A percentile compares a stretch with the other conserved stretches of the same genome.
Conservation (phyloP, 495 filamentous ascomycete genomes). For the Astrothelium macrocarpum region DNA sequence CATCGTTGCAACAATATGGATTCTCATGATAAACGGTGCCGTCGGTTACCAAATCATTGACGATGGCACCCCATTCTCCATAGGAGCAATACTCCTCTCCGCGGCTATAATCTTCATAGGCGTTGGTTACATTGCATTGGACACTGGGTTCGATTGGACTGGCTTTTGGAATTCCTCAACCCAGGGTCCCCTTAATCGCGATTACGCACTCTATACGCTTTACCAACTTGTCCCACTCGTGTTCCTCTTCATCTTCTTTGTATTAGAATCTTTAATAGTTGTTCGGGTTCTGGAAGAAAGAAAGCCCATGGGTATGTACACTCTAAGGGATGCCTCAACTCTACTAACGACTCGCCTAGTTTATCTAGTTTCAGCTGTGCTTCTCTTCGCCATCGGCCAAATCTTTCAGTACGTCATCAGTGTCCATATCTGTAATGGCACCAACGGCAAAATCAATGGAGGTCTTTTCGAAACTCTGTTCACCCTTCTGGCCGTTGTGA, state of each 20-base stretch:
- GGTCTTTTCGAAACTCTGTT: slow-evolving; percentile 90
- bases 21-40: slow-evolving; percentile 82
- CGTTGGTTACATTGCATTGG: slow-evolving; percentile 89
- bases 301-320: slow-evolving; percentile 67
- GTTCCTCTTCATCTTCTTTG: slow-evolving; percentile 75
- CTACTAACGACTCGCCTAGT: slow-evolving; percentile 40
- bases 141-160: slow-evolving; percentile 85
- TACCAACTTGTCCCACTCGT: slow-evolving; percentile 86
- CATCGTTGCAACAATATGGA: slow-evolving; percentile 81
- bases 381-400: slow-evolving; percentile 85
- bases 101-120: slow-evolving; percentile 69
- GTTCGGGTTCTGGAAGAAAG: slow-evolving; percentile 74
- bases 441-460: slow-evolving; percentile 78
- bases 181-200: slow-evolving; percentile 46
- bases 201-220: slow-evolving; percentile 83
- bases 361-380: slow-evolving; percentile 59
- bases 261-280: slow-evolving; percentile 74
- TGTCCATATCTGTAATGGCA: slow-evolving; percentile 75
- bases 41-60: slow-evolving; percentile 92
- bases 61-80: slow-evolving; percentile 77
- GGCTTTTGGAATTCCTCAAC: slow-evolving; percentile 50
- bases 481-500: slow-evolving; percentile 69
- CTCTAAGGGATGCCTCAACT: neutral
- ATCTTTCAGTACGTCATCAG: slow-evolving; percentile 94
- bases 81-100: slow-evolving; percentile 65